A percentile compares a stretch with the other conserved stretches of the same genome.
Conservation (phyloP, 176 grass and related monocot genomes). For the Alloteropsis semialata region DNA sequence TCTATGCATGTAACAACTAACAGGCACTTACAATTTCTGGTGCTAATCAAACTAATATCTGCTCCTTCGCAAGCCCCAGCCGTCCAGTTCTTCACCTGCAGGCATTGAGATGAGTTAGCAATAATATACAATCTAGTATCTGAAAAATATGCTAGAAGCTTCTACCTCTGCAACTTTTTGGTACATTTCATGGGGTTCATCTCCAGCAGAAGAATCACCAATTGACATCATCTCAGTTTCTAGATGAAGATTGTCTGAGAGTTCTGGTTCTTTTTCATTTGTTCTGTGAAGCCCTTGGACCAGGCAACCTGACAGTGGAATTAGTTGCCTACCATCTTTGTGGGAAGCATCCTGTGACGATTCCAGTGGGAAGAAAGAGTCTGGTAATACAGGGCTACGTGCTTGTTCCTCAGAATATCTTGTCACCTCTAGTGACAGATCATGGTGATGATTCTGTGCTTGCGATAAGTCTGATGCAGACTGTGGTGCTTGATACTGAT, state of each 20-base stretch:
- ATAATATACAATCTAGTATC: not conserved
- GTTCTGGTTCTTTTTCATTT: not conserved
- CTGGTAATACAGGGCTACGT: not conserved
- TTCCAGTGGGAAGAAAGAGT: not conserved
- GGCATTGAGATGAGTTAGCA: not conserved
- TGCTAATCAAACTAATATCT: not conserved
- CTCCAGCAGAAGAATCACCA: not conserved
- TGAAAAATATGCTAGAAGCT: not conserved
- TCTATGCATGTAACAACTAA: not conserved
- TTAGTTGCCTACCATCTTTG: not conserved
- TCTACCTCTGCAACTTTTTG: constrained; percentile 18
- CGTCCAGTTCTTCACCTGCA: not conserved
- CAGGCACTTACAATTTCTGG: not conserved
- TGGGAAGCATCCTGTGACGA: not conserved
- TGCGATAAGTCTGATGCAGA: not conserved
- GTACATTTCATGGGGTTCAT: not conserved
- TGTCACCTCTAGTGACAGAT: not conserved
- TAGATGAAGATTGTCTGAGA: not conserved
- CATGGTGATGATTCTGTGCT: not conserved
- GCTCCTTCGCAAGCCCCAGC: constrained; percentile 9
- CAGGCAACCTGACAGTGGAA: not conserved
- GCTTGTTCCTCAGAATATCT: not conserved
- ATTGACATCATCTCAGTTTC: not conserved
- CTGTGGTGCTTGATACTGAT: not conserved
- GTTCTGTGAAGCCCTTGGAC: not conserved